These are phyloP conservation scores for Spathaspora sp. DNA, from an alignment of 805 yeast genomes.

Conservation along the genomic window DNA sequence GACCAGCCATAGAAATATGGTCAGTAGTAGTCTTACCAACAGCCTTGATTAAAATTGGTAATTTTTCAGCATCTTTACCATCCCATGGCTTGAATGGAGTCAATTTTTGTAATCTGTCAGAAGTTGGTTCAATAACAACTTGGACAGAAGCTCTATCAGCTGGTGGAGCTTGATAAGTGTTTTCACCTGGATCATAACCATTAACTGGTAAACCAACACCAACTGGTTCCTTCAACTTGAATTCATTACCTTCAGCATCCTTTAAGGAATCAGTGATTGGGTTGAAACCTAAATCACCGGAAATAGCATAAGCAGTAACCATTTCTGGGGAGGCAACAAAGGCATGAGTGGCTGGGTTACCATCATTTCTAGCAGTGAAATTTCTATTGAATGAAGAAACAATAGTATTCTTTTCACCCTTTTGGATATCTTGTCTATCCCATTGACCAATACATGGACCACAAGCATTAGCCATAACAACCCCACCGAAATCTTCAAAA, in stretches of 20 bases:
- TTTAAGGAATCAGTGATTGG: conserved; percentile 87
- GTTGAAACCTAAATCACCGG: conserved; percentile 96
- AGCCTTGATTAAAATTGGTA: conserved; percentile 95
- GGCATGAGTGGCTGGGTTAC: conserved; percentile 96
- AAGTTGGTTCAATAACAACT: conserved; percentile 79
- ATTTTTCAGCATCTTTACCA: conserved; percentile 83
- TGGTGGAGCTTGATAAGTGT: conserved; percentile 98
- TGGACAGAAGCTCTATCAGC: conserved; percentile 69
- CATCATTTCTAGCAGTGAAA: conserved; percentile 96
- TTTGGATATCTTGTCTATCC: conserved; percentile 91
- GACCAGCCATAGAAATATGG: conserved; percentile 99
- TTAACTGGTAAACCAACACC: conserved; percentile 87
- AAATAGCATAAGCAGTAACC: conserved; percentile 90
- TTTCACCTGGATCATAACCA: conserved; percentile 91
- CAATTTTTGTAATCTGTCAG: conserved; percentile 94
- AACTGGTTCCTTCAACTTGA: conserved; percentile 79
- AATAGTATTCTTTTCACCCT: conserved; percentile 94
- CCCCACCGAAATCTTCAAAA: conserved; percentile 88
- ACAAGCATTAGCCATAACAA: conserved; percentile 95
- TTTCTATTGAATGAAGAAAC: conserved; percentile 97
- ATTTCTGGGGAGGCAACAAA: conserved; percentile 96
- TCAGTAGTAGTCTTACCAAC: conserved; percentile 98
- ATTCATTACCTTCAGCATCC: conserved; percentile 86
- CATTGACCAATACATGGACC: conserved; percentile 99
- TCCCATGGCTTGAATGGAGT: conserved; percentile 95